These are phyloP conservation scores for Zoysia matrella DNA, from an alignment of 202 grass and related monocot species.

Conservation along the genomic window DNA sequence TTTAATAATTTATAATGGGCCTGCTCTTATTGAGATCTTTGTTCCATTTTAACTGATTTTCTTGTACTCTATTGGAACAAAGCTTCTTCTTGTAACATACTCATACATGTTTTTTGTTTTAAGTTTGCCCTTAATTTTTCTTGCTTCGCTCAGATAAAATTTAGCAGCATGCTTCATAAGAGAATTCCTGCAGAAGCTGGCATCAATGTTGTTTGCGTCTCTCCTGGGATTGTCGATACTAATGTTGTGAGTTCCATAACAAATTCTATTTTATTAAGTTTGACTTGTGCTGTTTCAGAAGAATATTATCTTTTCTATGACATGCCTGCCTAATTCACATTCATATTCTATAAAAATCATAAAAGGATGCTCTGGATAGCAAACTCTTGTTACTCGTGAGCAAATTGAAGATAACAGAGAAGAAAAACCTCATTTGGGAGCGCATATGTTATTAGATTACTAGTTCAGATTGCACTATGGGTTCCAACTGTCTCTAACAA, in stretches of 20 bases:
- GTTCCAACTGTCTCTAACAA: not conserved
- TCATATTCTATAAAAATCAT: not conserved
- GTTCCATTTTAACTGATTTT: not conserved
- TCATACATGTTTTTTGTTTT: constrained; percentile 28
- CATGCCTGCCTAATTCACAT: not conserved
- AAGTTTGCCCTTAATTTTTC: constrained; percentile 31
- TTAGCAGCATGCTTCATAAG: constrained; percentile 97
- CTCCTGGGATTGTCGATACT: constrained; percentile 91
- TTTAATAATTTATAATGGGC: not conserved
- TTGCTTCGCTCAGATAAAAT: constrained; percentile 73
- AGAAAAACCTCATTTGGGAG: not conserved
- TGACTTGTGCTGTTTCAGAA: not conserved
- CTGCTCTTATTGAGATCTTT: not conserved
- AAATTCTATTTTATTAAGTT: constrained; percentile 16
- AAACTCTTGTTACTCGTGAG: not conserved
- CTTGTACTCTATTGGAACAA: not conserved
- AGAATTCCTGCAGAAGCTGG: constrained; percentile 89
- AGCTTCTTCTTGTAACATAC: not conserved
- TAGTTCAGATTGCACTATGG: constrained; percentile 4
- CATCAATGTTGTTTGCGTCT: constrained; percentile 66
- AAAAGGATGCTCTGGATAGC: not conserved
- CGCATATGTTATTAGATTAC: constrained; percentile 28
- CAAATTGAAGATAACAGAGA: not conserved
- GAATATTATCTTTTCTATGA: not conserved
- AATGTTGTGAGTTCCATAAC: constrained; percentile 83